These are phyloP conservation scores for Vitis rupestris DNA, from an alignment of 164 flowering plant species.

Conservation along the genomic window DNA sequence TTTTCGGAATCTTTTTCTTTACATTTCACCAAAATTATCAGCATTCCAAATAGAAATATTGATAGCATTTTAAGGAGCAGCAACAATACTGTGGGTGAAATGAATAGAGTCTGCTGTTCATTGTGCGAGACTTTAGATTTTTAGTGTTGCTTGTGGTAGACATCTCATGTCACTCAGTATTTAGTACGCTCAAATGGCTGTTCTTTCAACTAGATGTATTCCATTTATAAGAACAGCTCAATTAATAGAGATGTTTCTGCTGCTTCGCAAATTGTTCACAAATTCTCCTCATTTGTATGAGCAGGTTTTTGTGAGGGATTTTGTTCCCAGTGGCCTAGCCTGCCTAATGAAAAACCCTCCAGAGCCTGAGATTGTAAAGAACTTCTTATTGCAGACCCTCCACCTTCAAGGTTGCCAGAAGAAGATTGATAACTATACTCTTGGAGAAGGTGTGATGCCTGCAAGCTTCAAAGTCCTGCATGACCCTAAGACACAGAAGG, in stretches of 20 bases:
- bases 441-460: constrained; percentile 49
- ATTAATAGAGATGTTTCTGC: not conserved
- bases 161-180: no score
- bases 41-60: no score
- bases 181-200: no score
- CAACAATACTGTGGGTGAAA: no score
- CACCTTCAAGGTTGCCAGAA: constrained; percentile 41
- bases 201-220: no score
- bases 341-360: constrained; percentile 29
- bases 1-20: no score
- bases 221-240: no score
- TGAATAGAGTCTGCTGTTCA: no score
- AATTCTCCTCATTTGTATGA: not conserved
- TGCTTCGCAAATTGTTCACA: not conserved
- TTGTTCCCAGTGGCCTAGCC: constrained; percentile 40
- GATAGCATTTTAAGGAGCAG: no score
- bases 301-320: constrained; percentile 51
- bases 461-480: constrained; percentile 38
- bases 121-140: no score
- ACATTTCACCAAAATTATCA: no score
- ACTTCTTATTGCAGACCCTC: constrained; percentile 38
- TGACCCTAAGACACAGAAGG: constrained; percentile 14
- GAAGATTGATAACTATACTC: constrained; percentile 36
- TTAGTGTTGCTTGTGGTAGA: no score
- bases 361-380: constrained; percentile 38